These are phyloP conservation scores for Plasmodiophora brassicae DNA, from an alignment of 208 protist genomes.

Conservation along the genomic window DNA sequence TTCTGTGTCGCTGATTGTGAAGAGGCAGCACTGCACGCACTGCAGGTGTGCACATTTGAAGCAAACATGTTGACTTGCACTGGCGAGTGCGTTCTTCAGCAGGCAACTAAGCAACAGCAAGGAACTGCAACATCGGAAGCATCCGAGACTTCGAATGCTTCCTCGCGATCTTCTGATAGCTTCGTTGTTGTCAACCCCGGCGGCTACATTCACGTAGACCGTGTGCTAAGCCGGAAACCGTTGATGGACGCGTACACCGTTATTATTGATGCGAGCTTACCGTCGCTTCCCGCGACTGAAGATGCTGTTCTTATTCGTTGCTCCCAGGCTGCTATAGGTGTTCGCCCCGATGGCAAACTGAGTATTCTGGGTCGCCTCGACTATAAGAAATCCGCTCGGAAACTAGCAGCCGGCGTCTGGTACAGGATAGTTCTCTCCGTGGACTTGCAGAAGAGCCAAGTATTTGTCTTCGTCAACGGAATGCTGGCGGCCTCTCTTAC, in stretches of 20 bases:
- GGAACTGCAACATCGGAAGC: no score
- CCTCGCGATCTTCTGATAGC: background rate
- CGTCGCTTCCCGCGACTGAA: background rate
- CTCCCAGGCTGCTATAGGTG: background rate
- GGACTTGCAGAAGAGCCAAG: conserved; percentile 4
- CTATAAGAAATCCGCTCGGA: background rate
- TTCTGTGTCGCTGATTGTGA: background rate
- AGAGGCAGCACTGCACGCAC: background rate
- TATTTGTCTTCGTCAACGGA: conserved; percentile 17
- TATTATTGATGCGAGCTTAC: conserved; percentile 28
- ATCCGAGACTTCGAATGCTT: no score
- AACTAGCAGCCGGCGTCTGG: background rate
- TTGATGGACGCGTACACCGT: conserved; percentile 36
- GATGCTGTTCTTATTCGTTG: background rate
- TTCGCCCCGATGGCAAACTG: background rate
- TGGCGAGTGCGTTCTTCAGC: background rate
- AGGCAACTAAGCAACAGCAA: background rate
- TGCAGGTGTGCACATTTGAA: background rate
- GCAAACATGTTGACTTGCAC: background rate
- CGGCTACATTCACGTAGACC: background rate
- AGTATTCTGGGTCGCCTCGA: background rate
- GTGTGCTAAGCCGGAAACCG: background rate
- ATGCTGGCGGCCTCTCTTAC: background rate
- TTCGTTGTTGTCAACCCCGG: background rate
- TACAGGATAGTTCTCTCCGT: conserved; percentile 1